Percentiles rank a stretch among this genome's conserved stretches.
Conservation (phyloP, 192 early-diverging fungal species). For the Dissophora globulifera region DNA sequence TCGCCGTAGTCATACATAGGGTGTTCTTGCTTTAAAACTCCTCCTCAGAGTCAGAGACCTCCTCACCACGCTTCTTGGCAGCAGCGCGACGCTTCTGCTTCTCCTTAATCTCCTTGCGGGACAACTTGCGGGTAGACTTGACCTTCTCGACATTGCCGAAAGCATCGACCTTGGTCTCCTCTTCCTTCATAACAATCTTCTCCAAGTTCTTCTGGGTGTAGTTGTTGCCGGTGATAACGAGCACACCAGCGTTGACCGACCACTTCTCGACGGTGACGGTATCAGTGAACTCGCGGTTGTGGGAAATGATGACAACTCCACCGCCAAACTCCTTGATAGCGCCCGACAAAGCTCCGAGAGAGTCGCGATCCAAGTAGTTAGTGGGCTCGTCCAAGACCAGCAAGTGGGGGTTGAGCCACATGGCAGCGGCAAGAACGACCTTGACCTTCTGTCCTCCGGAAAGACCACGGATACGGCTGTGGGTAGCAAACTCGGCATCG, state of each 20-base stretch:
- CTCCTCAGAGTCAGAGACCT: constrained; percentile 59
- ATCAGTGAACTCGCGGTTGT: constrained; percentile 85
- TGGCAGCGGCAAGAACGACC: constrained; percentile 84
- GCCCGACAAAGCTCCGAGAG: constrained; percentile 71
- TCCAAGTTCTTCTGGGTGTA: constrained; percentile 61
- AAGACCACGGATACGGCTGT: constrained; percentile 75
- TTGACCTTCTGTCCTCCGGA: constrained; percentile 90
- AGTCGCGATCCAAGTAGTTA: constrained; percentile 74
- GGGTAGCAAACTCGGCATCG: constrained; percentile 78
- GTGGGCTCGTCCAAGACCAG: constrained; percentile 93
- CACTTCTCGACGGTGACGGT: constrained; percentile 79
- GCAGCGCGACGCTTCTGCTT: constrained; percentile 70
- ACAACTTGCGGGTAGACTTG: constrained; percentile 68
- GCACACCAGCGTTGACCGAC: constrained; percentile 73
- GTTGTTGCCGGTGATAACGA: constrained; percentile 62
- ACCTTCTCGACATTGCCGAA: constrained; percentile 83
- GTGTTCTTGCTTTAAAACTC: constrained; percentile 45
- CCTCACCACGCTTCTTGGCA: constrained; percentile 67
- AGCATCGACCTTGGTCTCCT: constrained; percentile 67
- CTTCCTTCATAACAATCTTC: constrained; percentile 59
- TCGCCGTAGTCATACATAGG: neutral
- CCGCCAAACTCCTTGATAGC: constrained; percentile 83
- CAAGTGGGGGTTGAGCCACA: constrained; percentile 93
- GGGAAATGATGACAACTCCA: constrained; percentile 86
- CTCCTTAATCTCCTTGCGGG: constrained; percentile 63